phyloP scores from a whole-genome alignment of 2,329 filamentous ascomycete genomes.

The Didymella keratinophila region DNA sequence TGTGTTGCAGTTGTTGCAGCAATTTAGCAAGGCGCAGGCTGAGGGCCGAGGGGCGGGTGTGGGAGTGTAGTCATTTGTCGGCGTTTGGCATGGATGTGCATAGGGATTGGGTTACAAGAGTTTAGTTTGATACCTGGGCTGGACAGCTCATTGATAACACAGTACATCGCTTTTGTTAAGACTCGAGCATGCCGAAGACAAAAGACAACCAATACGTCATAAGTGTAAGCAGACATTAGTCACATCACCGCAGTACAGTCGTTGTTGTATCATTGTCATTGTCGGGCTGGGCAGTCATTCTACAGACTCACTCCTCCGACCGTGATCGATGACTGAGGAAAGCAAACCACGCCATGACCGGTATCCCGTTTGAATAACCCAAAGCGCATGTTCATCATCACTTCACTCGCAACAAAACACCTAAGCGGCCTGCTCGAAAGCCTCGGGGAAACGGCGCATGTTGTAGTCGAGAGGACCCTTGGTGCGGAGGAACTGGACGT shows the following conservation, averaged over 20 bases:
- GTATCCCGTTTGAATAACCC: slow-evolving; percentile 46
- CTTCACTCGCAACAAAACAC: slow-evolving; percentile 31
- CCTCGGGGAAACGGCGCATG: slow-evolving; percentile 93
- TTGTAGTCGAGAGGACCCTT: slow-evolving; percentile 86
- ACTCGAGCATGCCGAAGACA: background rate
- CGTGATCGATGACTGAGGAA: slow-evolving; percentile 46
- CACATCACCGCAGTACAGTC: slow-evolving; percentile 4
- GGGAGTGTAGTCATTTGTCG: slow-evolving; percentile 33
- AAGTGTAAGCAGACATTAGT: background rate
- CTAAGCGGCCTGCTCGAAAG: slow-evolving; percentile 67
- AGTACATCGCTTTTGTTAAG: background rate
- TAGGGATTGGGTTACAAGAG: slow-evolving; percentile 3
- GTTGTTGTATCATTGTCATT: slow-evolving; percentile 46
- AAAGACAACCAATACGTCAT: background rate
- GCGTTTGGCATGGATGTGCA: slow-evolving; percentile 3
- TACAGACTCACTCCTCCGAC: slow-evolving; percentile 41
- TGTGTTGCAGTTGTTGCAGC: slow-evolving; percentile 70
- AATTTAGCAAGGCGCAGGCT: slow-evolving; percentile 70
- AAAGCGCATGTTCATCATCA: slow-evolving; percentile 41
- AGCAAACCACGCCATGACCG: slow-evolving; percentile 50
- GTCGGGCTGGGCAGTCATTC: slow-evolving; percentile 42
- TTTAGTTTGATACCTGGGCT: slow-evolving; percentile 7
- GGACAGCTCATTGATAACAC: background rate
- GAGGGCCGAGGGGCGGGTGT: slow-evolving; percentile 55
- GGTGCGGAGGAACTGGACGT: slow-evolving; percentile 98